Base-by-base conservation (phyloP, 371 early-diverging fungal genomes). In the Fennellomyces sp. region DNA sequence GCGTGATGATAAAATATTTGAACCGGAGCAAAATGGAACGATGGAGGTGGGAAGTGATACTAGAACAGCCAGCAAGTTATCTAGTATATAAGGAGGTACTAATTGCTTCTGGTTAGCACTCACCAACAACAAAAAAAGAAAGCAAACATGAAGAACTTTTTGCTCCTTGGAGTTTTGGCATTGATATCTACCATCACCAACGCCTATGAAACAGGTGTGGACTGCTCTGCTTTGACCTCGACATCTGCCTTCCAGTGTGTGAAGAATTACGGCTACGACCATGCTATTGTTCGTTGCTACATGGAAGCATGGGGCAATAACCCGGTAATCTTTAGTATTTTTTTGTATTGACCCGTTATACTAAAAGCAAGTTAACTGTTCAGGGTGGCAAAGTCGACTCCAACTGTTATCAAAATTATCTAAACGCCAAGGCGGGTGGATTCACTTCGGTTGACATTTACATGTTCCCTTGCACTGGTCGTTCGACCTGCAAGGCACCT, bases 391-490 rank as follows among this genome's bases (percentile, higher is more conserved):
- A 21, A 21, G 35, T 66, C n/a, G 66, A 66, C 28, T n/a, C 36
- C 13, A 57, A 60, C 57, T 66, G 66, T 17, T 36, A 45, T 15
- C 26, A 52, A 13, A 66, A 66, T 54, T 66, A 66, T 10, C 13
- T 28, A 6, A 68, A 68, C 28, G 68, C 68, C 30, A 57, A 30
- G 21, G 51, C 63, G 13, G 68, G 53, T 50, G 68, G 68, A 27
- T 49, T 60, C 13, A n/a, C 52, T 21, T 41, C 27, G 3, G 41
- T 68, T 28, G 64, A 63, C 27, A 28, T 68, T 15, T 68, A 68
- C 58, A 58, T 62, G 64, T 64, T 68, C 64, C 68, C 68, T 42
- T 68, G 68, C 41, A 63, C 68, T 19, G 68, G 64, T 1, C 63
- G 68, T 11, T 57, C 58, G 33, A 68, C 68, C 10, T 68, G 64